phyloP scores from a whole-genome alignment of 2,329 filamentous ascomycete genomes.

The Venturia oleaginea region DNA sequence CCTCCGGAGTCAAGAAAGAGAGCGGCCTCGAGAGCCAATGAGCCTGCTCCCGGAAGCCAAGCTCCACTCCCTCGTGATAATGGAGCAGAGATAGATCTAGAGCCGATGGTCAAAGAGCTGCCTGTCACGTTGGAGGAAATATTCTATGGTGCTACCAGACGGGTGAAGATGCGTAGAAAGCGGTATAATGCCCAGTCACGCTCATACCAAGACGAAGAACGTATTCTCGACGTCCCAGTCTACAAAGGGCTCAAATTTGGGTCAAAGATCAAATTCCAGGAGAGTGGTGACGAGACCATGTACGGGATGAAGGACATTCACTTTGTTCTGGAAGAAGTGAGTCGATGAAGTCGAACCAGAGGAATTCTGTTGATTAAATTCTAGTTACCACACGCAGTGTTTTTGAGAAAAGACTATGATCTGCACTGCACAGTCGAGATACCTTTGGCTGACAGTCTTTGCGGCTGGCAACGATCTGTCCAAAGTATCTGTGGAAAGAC shows the following conservation, averaged over 20 bases:
- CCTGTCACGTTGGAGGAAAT: constrained; percentile 10
- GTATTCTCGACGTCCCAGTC: constrained; percentile 9
- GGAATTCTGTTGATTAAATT: neutral
- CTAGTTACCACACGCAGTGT: constrained; percentile 7
- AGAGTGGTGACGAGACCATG: constrained; percentile 4
- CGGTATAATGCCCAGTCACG: neutral
- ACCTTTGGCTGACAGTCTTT: constrained; percentile 10
- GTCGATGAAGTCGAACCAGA: neutral
- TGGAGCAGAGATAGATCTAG: neutral
- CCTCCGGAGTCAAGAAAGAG: neutral
- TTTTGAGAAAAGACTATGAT: constrained; percentile 7
- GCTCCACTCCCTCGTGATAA: neutral
- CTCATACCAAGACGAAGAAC: constrained; percentile 5
- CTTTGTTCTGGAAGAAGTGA: constrained; percentile 9
- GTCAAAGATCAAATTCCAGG: constrained; percentile 7
- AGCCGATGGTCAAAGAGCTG: constrained; percentile 6
- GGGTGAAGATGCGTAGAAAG: neutral
- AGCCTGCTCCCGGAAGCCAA: neutral
- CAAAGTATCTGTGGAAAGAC: constrained; percentile 11
- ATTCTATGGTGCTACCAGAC: constrained; percentile 4
- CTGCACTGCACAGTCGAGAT: constrained; percentile 11
- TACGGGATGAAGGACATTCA: constrained; percentile 10
- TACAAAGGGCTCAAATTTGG: constrained; percentile 11
- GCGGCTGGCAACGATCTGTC: constrained; percentile 10
- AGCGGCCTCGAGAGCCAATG: constrained; percentile 4